These are phyloP conservation scores for Lentinus tigrinus DNA, from an alignment of 768 basidiomycete species.

Conservation along the genomic window DNA sequence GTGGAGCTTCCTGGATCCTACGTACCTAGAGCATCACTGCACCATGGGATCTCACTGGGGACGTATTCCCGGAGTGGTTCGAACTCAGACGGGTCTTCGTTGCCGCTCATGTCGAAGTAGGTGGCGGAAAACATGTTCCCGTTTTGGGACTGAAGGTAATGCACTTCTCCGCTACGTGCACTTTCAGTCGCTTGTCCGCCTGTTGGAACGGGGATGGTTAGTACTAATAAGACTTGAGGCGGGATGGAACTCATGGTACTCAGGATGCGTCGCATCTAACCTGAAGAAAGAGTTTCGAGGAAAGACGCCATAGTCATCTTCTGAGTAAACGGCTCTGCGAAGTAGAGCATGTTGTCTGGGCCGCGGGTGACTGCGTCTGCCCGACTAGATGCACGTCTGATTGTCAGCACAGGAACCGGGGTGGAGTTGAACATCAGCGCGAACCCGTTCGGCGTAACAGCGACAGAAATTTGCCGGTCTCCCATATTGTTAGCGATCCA, in stretches of 20 bases:
- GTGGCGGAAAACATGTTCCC: constrained; percentile 71
- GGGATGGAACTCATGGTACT: neutral
- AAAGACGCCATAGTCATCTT: constrained; percentile 65
- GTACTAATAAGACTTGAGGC: neutral
- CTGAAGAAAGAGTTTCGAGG: constrained; percentile 42
- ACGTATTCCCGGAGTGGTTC: constrained; percentile 62
- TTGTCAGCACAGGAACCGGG: neutral
- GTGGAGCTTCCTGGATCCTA: too few species aligned
- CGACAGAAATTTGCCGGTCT: constrained; percentile 59
- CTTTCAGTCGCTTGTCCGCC: constrained; percentile 15
- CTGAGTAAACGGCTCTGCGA: constrained; percentile 71
- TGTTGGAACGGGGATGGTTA: neutral
- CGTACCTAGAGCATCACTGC: constrained; percentile 75
- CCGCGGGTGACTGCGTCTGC: constrained; percentile 71
- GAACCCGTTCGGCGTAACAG: constrained; percentile 84
- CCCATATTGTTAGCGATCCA: constrained; percentile 61
- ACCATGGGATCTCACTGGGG: constrained; percentile 68
- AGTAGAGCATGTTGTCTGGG: constrained; percentile 58
- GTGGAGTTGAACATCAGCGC: constrained; percentile 23
- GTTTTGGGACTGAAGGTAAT: constrained; percentile 89
- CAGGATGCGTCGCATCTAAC: constrained; percentile 24
- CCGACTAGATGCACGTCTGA: constrained; percentile 42
- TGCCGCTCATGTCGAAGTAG: constrained; percentile 35
- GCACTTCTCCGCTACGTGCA: constrained; percentile 34
- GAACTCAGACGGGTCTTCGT: constrained; percentile 55